Base-by-base conservation (phyloP, 495 filamentous ascomycete genomes). In the Penicillium atrosanguineum region DNA sequence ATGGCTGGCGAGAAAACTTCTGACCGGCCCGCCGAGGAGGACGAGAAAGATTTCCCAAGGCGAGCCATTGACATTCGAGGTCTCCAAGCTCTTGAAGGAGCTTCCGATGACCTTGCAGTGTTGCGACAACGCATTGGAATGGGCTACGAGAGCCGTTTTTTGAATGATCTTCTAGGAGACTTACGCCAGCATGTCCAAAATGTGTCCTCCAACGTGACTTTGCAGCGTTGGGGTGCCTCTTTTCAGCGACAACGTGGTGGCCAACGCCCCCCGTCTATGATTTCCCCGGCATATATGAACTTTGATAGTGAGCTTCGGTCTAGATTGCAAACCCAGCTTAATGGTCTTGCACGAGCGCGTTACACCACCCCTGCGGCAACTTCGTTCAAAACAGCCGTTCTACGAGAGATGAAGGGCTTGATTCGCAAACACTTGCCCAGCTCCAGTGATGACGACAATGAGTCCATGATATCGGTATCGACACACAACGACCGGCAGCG, bases 371-470 rank as follows among this genome's bases (percentile, higher is more conserved):
- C 87, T 31, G 94, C 94, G 25, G 87, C 91, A 12, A 82, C 87
- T 16, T 85, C 89, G 1, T 97, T 95, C 70, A 84, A 91, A 55
- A 92, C 93, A n/a, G 84, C 89, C 0, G 82, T 93, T 14, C 71
- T 95, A 45, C 84, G 88, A 18, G 94, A 97, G 71, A 87, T 97
- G 63, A 90, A 92, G 56, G 85, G 80, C 19, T 76, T 97, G 19
- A 94, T 99, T 43, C 86, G 90, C 36, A 79, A 85, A 50, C 86
- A 91, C 26, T 79, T 99, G 44, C 94, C 94, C 4, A 94, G 88
- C 58, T 94, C 90, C 31, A 92, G 83, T 61, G 93, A 96, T 49
- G 93, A 97, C 62, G 94, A 97, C 61, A 88, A 84, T 50, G 91
- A 96, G 63, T 95, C 90, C 2, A 83, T 91, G 69, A 84, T 92